Conservation (phyloP, 768 basidiomycete genomes). For the Leucocoprinus birnbaumii region DNA sequence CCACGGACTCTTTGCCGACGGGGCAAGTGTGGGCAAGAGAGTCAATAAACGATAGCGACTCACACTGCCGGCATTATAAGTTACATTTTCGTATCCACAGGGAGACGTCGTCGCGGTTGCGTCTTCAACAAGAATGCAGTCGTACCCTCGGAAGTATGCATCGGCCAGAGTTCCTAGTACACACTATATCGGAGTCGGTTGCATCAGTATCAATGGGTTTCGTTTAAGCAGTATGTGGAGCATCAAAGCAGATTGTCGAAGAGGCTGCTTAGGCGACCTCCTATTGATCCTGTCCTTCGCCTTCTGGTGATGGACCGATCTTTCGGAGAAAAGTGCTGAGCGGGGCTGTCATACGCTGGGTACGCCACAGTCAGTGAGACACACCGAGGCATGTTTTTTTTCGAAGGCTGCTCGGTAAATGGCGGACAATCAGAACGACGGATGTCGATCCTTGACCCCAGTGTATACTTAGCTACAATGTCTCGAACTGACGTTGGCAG, state of each 20-base stretch:
- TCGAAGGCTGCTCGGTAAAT: too few species aligned
- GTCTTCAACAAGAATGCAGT: slow-evolving; percentile 56
- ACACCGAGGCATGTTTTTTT: too few species aligned
- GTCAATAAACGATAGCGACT: slow-evolving; percentile 23
- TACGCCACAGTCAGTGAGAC: too few species aligned
- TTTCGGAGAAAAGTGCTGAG: too few species aligned
- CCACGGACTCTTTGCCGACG: neutral
- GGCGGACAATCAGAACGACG: too few species aligned
- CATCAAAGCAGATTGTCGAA: neutral
- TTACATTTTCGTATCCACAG: slow-evolving; percentile 53
- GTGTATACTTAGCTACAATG: too few species aligned
- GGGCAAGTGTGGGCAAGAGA: neutral
- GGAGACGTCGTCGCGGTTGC: slow-evolving; percentile 64
- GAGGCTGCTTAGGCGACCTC: too few species aligned
- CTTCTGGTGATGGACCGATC: too few species aligned
- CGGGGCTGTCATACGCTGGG: too few species aligned
- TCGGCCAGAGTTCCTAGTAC: slow-evolving; percentile 63
- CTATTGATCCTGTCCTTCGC: too few species aligned
- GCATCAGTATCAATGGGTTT: neutral
- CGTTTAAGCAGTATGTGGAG: neutral
- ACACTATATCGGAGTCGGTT: slow-evolving; percentile 35
- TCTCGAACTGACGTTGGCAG: neutral
- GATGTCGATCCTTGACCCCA: too few species aligned
- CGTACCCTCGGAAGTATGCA: slow-evolving; percentile 63
- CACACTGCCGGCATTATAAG: slow-evolving; percentile 56